phyloP scores from a whole-genome alignment of 345 rosid genomes.

The Iberis pinnata region DNA sequence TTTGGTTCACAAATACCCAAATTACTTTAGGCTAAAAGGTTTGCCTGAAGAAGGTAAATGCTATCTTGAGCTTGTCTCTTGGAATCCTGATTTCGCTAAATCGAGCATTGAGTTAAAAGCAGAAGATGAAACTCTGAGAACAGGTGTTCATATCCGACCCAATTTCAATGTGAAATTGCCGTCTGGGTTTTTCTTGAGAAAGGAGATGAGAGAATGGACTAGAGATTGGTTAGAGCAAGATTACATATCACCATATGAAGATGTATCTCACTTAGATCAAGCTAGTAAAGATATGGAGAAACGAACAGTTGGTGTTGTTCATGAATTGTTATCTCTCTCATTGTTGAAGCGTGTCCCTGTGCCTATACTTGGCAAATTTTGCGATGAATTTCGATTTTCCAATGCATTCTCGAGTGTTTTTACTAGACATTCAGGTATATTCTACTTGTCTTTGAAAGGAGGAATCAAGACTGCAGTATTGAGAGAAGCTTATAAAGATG shows the following conservation, averaged over 20 bases:
- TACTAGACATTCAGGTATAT: slow-evolving; percentile 84
- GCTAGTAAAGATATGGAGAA: slow-evolving; percentile 81
- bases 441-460: slow-evolving; percentile 82
- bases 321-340: slow-evolving; percentile 76
- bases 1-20: slow-evolving; percentile 56
- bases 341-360: slow-evolving; percentile 73
- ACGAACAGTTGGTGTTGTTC: slow-evolving; percentile 70
- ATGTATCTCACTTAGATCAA: slow-evolving; percentile 60
- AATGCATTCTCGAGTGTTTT: slow-evolving; percentile 68
- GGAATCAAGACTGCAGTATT: slow-evolving; percentile 73
- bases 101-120: slow-evolving; percentile 56
- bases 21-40: slow-evolving; percentile 54
- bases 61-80: slow-evolving; percentile 55
- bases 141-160: slow-evolving; percentile 56
- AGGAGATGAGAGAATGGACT: slow-evolving; percentile 94
- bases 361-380: slow-evolving; percentile 74
- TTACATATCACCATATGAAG: slow-evolving; percentile 68
- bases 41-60: slow-evolving; percentile 52
- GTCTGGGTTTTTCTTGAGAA: slow-evolving; percentile 53
- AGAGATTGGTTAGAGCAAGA: slow-evolving; percentile 86
- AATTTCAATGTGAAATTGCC: slow-evolving; percentile 67
- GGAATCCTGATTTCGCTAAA: slow-evolving; percentile 61
- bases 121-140: slow-evolving; percentile 43
- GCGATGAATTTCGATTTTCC: slow-evolving; percentile 65
- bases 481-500: slow-evolving; percentile 68